These are phyloP conservation scores for Ganoderma meredithae DNA, from an alignment of 1,284 basidiomycete species.

Conservation along the genomic window DNA sequence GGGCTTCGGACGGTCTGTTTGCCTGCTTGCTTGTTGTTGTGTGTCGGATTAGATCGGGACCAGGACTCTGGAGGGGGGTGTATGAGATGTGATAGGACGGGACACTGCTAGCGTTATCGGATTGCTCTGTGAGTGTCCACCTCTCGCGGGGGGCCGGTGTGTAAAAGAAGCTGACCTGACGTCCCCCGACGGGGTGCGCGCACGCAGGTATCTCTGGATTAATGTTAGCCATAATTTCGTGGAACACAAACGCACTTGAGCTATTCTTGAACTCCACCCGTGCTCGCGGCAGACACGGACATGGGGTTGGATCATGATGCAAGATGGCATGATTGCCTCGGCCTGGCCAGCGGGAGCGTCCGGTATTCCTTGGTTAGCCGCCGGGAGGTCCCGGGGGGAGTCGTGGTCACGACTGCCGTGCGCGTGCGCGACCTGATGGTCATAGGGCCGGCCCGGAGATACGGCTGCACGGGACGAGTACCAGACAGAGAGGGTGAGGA, in stretches of 20 bases:
- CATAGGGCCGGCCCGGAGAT: no score
- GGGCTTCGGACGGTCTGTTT: background rate
- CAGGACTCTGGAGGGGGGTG: background rate
- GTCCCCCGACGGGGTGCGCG: background rate
- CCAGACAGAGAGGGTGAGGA: background rate
- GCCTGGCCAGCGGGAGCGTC: background rate
- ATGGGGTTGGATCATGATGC: no score
- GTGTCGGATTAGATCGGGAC: background rate
- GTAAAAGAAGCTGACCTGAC: background rate
- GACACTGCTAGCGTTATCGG: background rate
- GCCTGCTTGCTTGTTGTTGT: background rate
- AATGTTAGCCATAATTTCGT: background rate
- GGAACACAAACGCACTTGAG: background rate
- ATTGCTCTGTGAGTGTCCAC: constrained; percentile 7
- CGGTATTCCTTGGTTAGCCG: background rate
- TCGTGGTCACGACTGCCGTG: background rate
- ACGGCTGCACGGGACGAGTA: no score
- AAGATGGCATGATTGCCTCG: background rate
- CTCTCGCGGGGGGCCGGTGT: background rate
- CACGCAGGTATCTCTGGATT: background rate
- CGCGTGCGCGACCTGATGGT: background rate
- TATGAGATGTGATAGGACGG: background rate
- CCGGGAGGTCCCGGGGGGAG: background rate
- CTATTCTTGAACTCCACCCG: background rate
- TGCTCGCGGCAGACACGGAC: background rate